Evolutionary conservation across 2,329 filamentous ascomycete genomes (phyloP), one percentile per base, ranked within the genome.

Genomic region (Diaporthe ampelina): DNA sequence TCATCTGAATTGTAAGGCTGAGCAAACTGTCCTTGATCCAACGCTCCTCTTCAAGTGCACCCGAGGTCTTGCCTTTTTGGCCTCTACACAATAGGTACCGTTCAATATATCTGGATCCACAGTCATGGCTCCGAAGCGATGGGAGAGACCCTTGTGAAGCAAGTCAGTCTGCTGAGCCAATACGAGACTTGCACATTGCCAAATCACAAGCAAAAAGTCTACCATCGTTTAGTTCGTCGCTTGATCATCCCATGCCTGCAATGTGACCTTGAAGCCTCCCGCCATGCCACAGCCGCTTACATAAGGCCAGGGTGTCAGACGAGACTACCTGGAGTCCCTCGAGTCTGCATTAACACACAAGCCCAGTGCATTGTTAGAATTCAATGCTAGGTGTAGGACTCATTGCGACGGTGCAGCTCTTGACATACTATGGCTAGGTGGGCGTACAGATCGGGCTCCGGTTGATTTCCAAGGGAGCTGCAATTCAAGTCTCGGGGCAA

Each of bases 1-100:
- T 54, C 63, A 68, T 68, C 48, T 68, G 63, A 68, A 68, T n/a
- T 19, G 29, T n/a, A 37, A 35, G 40, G 24, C 21, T 45, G n/a
- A 15, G 35, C n/a, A 19, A 37, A 8, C 7, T 59, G 6, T 40
- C 5, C 35, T 26, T 61, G 58, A 19, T 19, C 13, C 2, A 19
- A 10, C 8, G 11, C 59, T 48, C 45, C 40, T 6, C 26, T 32
- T 26, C 5, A 21, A 5, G 11, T 13, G 11, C n/a, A 40, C 32
- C 35, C 4, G 15, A 24, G 57, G 37, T n/a, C 32, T 21, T 9
- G 37, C 5, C 10, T 26, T 29, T 45, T 45, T 15, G 24, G 29
- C 26, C 7, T 32, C 9, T 50, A 1, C 26, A 13, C 29, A 0
- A 21, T 24, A n/a, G n/a, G n/a, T n/a, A 45, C 26, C 19, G 9